phyloP scores from a whole-genome alignment of 495 filamentous ascomycete genomes.

The Amniculicola lignicola region DNA sequence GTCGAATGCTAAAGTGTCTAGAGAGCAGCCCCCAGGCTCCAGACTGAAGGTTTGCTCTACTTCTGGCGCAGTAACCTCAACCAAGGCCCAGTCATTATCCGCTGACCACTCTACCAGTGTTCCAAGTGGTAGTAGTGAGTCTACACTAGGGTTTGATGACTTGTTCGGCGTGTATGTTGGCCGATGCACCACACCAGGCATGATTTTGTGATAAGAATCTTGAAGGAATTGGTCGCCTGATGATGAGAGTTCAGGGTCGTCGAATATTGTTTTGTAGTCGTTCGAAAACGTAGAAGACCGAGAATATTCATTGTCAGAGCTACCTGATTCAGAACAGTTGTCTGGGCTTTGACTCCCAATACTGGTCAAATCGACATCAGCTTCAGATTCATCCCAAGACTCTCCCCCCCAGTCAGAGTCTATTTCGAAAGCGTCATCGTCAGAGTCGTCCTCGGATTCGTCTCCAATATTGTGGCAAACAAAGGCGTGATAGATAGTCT shows the following conservation, averaged over 20 bases:
- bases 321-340: background rate
- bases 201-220: too few species aligned
- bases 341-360: background rate
- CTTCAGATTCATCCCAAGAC: background rate
- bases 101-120: background rate
- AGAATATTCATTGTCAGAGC: background rate
- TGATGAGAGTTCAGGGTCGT: too few species aligned
- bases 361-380: background rate
- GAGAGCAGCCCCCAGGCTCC: too few species aligned
- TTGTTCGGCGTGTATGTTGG: slow-evolving; percentile 23
- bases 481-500: background rate
- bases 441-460: background rate
- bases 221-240: too few species aligned
- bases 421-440: background rate
- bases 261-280: too few species aligned
- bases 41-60: too few species aligned
- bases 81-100: background rate
- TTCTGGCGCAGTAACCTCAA: background rate
- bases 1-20: too few species aligned
- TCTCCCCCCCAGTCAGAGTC: background rate
- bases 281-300: too few species aligned
- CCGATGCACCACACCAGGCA: too few species aligned
- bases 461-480: background rate
- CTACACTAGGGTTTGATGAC: background rate
- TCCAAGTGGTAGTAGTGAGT: background rate